phyloP scores from a whole-genome alignment of 2,329 filamentous ascomycete species.

The Xylaria sp. region DNA sequence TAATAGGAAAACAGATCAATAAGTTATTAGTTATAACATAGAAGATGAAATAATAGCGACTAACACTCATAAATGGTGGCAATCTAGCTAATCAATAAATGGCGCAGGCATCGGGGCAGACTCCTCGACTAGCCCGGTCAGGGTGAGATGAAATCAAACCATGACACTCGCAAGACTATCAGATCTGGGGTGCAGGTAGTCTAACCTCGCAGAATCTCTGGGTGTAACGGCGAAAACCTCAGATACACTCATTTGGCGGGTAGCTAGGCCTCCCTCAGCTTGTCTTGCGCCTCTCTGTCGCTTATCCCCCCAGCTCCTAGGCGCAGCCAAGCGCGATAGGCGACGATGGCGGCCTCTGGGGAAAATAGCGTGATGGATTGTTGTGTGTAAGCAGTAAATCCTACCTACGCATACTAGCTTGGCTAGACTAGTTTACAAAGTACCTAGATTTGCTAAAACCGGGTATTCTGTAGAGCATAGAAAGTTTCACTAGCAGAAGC shows the following conservation, averaged over 20 bases:
- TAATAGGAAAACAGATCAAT: background rate
- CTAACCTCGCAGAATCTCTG: conserved; percentile 20
- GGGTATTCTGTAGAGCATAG: background rate
- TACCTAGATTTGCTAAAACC: background rate
- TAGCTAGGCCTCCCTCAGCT: conserved; percentile 6
- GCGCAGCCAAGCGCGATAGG: conserved; percentile 34
- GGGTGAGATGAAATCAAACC: conserved; percentile 1
- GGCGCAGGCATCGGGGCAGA: conserved; percentile 22
- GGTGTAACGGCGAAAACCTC: conserved; percentile 14
- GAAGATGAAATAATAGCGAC: background rate
- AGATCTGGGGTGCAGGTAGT: conserved; percentile 32
- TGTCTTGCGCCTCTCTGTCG: conserved; percentile 11
- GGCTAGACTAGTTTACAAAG: background rate
- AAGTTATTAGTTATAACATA: background rate
- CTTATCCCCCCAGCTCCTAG: conserved; percentile 5
- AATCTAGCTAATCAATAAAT: background rate
- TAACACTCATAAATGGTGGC: background rate
- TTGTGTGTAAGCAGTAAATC: background rate
- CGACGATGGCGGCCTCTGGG: conserved; percentile 29
- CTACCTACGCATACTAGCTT: background rate
- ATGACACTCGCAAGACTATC: conserved; percentile 1
- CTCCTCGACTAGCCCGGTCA: conserved; percentile 22
- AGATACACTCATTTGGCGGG: background rate
- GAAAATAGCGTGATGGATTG: background rate
- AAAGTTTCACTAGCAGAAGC: background rate